Evolutionary conservation across 2,329 filamentous ascomycete species (phyloP).

Genomic region (Bimuria novae-zelandiae): DNA sequence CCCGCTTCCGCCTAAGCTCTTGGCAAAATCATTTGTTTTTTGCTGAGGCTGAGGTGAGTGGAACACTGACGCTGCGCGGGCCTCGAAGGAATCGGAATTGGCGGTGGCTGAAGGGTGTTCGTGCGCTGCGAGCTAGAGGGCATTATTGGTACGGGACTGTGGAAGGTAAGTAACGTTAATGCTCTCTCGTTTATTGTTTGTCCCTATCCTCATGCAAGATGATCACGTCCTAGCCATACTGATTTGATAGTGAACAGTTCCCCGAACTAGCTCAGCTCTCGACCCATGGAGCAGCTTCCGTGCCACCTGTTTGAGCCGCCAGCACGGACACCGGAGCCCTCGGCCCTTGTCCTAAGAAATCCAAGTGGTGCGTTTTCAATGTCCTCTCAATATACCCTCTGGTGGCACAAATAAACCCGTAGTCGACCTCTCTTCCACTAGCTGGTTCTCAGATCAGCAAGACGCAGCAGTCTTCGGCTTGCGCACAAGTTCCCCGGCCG

Average conservation of each 20-base stretch:
- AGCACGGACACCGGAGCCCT: constrained; percentile 37
- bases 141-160: constrained; percentile 36
- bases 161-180: constrained; percentile 33
- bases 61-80: constrained; percentile 42
- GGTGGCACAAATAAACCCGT: constrained; percentile 35
- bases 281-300: constrained; percentile 32
- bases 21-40: constrained; percentile 43
- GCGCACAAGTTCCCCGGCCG: constrained; percentile 4
- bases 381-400: constrained; percentile 20
- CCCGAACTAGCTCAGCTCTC: constrained; percentile 30
- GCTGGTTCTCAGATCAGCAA: constrained; percentile 15
- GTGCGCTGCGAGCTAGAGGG: constrained; percentile 41
- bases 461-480: constrained; percentile 12
- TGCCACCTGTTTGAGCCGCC: constrained; percentile 34
- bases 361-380: constrained; percentile 31
- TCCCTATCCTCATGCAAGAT: constrained; percentile 32
- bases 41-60: constrained; percentile 44
- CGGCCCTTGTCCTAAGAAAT: constrained; percentile 24
- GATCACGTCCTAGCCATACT: constrained; percentile 39
- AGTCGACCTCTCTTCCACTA: constrained; percentile 14
- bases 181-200: constrained; percentile 34
- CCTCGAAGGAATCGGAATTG: constrained; percentile 44
- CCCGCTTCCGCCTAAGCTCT: constrained; percentile 44
- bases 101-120: constrained; percentile 46
- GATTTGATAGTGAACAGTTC: constrained; percentile 31